These are phyloP conservation scores for Ustilago loliicola DNA, from an alignment of 1,284 basidiomycete genomes.

Conservation along the genomic window DNA sequence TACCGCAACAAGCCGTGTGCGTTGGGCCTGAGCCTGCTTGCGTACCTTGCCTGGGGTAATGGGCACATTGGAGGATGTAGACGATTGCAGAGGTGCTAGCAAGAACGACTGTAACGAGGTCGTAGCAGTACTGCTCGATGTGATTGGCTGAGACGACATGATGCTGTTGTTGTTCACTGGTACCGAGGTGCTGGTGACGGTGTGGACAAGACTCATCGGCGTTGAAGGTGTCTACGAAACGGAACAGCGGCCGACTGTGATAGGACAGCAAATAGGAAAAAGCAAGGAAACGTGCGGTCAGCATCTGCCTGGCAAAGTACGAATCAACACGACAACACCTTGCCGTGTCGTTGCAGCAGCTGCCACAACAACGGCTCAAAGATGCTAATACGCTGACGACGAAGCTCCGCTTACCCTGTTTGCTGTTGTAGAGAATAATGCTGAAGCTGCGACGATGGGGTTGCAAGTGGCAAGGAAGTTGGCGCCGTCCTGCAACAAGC, in stretches of 20 bases:
- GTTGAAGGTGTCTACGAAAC: not conserved
- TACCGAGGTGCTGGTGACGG: conserved; percentile 15
- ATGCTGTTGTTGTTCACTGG: conserved; percentile 20
- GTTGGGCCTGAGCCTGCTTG: conserved; percentile 53
- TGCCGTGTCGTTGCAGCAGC: not conserved
- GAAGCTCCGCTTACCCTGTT: conserved; percentile 3
- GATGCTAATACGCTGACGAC: not conserved
- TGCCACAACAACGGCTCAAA: not conserved
- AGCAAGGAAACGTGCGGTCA: not conserved
- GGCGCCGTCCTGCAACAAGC: not conserved
- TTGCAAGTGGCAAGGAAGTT: not conserved
- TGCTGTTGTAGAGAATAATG: not conserved
- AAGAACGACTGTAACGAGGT: conserved; percentile 37
- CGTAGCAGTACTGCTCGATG: conserved; percentile 19
- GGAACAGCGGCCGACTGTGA: not conserved
- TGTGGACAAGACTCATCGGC: conserved; percentile 25
- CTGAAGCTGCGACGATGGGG: not conserved
- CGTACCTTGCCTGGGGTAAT: conserved; percentile 48
- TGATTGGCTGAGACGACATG: conserved; percentile 41
- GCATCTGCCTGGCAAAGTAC: not conserved
- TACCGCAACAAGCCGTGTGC: conserved; percentile 48
- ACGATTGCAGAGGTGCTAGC: conserved; percentile 40
- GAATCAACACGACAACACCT: conserved; percentile 1
- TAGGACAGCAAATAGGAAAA: not conserved
- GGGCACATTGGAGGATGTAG: conserved; percentile 36